Evolutionary conservation across 108 stramenopile genomes (phyloP).

Genomic region (Pseudonitzschia pungens): DNA sequence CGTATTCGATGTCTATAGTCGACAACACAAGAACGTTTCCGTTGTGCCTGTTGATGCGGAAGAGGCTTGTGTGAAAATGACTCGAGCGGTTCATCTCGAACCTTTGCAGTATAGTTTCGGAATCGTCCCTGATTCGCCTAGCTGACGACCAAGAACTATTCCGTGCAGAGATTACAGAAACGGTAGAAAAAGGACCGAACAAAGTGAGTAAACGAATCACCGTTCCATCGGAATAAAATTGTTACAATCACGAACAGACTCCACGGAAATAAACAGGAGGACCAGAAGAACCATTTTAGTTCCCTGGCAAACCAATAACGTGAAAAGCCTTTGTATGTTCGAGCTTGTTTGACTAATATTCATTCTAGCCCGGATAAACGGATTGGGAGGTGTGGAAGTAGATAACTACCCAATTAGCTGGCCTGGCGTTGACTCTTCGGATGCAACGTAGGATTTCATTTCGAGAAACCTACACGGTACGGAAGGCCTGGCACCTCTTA

Average conservation of each 20-base stretch:
- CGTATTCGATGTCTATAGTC: not conserved
- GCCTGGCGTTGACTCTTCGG: conserved; percentile 23
- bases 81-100: too few species aligned
- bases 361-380: conserved; percentile 43
- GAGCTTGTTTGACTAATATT: conserved; percentile 11
- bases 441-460: too few species aligned
- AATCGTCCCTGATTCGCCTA: too few species aligned
- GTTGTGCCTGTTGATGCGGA: too few species aligned
- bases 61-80: too few species aligned
- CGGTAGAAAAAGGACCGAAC: not conserved
- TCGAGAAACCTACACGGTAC: too few species aligned
- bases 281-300: conserved; percentile 28
- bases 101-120: too few species aligned
- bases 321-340: conserved; percentile 34
- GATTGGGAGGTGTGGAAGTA: conserved; percentile 39
- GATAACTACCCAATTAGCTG: conserved; percentile 43
- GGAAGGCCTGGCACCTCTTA: too few species aligned
- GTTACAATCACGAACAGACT: conserved; percentile 33
- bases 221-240: not conserved
- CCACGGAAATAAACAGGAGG: conserved; percentile 14
- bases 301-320: not conserved
- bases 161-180: too few species aligned
- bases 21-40: too few species aligned
- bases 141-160: too few species aligned
- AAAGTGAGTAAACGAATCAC: not conserved